phyloP scores from a whole-genome alignment of 805 yeast species.

The Ogataea corticis region DNA sequence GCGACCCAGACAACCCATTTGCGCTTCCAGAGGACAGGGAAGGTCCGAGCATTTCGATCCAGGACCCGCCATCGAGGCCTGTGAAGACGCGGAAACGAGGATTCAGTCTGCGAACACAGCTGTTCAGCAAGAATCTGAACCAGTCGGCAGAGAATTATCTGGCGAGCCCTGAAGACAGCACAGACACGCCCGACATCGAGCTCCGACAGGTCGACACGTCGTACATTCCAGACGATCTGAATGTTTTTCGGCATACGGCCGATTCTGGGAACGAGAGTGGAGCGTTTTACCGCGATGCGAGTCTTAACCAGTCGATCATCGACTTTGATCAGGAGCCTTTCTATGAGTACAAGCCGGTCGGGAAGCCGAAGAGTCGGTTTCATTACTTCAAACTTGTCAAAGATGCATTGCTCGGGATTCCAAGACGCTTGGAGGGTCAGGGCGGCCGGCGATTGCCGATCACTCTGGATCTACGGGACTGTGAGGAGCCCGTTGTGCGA shows the following conservation, averaged over 20 bases:
- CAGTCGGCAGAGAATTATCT: constrained; percentile 25
- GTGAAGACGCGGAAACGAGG: constrained; percentile 56
- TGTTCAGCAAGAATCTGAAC: constrained; percentile 47
- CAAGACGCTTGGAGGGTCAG: constrained; percentile 51
- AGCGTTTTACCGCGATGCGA: background rate
- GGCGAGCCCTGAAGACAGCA: constrained; percentile 4
- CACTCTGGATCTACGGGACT: constrained; percentile 41
- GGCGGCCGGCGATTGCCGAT: constrained; percentile 81
- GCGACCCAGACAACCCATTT: constrained; percentile 1
- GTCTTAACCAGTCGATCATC: constrained; percentile 26
- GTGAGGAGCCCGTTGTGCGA: constrained; percentile 31
- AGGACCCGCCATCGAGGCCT: constrained; percentile 24
- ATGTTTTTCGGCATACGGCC: constrained; percentile 17
- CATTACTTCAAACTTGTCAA: constrained; percentile 5
- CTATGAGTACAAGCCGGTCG: constrained; percentile 6
- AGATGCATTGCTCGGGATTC: constrained; percentile 45
- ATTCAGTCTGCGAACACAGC: constrained; percentile 64
- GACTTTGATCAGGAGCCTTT: constrained; percentile 27
- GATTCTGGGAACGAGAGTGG: constrained; percentile 9
- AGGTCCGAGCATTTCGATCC: background rate
- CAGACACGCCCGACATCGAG: constrained; percentile 33
- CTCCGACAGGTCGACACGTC: constrained; percentile 33
- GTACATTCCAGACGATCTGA: constrained; percentile 27
- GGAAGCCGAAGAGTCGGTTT: constrained; percentile 7
- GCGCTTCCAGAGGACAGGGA: background rate